A percentile compares a stretch with the other conserved stretches of the same genome.
phyloP scores from a whole-genome alignment of 495 filamentous ascomycete genomes.

The Penicillium chermesinum region DNA sequence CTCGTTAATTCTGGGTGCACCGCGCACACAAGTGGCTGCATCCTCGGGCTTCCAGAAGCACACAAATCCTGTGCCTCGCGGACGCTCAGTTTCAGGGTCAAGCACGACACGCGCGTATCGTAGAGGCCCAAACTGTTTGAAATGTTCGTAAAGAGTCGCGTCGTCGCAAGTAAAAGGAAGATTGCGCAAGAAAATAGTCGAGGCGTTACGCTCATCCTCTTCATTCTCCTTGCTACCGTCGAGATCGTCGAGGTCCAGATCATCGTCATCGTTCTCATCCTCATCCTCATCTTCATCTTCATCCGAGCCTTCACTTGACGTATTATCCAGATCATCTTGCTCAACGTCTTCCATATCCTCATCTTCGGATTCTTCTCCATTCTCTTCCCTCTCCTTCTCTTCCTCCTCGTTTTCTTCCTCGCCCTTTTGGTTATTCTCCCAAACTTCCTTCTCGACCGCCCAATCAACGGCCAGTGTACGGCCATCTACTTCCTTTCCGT shows the following conservation, averaged over 20 bases:
- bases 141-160: conserved; percentile 73
- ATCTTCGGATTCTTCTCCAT: conserved; percentile 23
- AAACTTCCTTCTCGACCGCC: conserved; percentile 86
- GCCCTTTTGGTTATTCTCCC: conserved; percentile 58
- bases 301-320: conserved; percentile 22
- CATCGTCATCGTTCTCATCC: conserved; percentile 35
- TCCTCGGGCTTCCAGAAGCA: conserved; percentile 80
- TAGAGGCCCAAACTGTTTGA: conserved; percentile 73
- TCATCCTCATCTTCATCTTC: conserved; percentile 28
- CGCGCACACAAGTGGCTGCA: conserved; percentile 63
- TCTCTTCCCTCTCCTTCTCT: conserved; percentile 22
- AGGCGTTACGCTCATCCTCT: conserved; percentile 52
- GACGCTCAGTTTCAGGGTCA: conserved; percentile 74
- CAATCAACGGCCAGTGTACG: conserved; percentile 87
- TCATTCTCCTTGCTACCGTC: conserved; percentile 51
- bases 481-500: conserved; percentile 87
- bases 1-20: conserved; percentile 57
- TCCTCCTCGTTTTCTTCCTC: conserved; percentile 29
- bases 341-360: conserved; percentile 38
- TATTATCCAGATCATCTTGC: conserved; percentile 21
- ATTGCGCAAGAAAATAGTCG: conserved; percentile 90
- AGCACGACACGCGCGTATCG: conserved; percentile 86
- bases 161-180: conserved; percentile 83
- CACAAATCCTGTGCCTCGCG: conserved; percentile 90
- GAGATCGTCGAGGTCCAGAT: conserved; percentile 38